Conservation (phyloP, 2,329 filamentous ascomycete genomes). For the Fusarium caatingaense region DNA sequence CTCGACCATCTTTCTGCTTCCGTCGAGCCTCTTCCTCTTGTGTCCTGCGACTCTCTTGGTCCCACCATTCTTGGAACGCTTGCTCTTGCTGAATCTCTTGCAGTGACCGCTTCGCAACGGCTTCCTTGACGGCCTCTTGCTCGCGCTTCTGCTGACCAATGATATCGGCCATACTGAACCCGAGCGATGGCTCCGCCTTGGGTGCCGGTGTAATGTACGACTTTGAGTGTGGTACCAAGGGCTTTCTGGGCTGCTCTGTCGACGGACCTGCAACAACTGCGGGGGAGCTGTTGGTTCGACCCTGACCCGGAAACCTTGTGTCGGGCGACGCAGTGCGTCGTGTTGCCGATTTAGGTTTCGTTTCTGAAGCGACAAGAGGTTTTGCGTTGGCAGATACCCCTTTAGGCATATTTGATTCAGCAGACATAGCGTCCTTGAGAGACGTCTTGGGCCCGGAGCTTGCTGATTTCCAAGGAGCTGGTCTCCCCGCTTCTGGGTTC, state of each 20-base stretch:
- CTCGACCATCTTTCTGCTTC: constrained; percentile 51
- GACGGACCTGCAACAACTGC: constrained; percentile 44
- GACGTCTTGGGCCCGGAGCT: constrained; percentile 60
- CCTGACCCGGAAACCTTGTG: constrained; percentile 71
- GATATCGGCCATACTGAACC: constrained; percentile 87
- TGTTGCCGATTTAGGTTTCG: constrained; percentile 53
- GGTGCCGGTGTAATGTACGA: constrained; percentile 68
- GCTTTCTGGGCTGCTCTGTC: constrained; percentile 51
- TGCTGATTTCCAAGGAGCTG: constrained; percentile 75
- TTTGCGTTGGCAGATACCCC: constrained; percentile 52
- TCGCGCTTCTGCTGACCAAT: constrained; percentile 87
- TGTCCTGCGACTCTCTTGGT: constrained; percentile 80
- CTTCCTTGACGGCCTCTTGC: constrained; percentile 84
- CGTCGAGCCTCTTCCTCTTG: constrained; percentile 69
- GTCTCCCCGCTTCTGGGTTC: constrained; percentile 49
- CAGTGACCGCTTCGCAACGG: constrained; percentile 86
- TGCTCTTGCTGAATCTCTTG: constrained; percentile 98
- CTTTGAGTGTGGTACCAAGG: constrained; percentile 69
- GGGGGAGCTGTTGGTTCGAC: constrained; percentile 53
- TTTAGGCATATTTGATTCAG: constrained; percentile 45
- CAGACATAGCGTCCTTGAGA: constrained; percentile 60
- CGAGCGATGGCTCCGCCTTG: constrained; percentile 71
- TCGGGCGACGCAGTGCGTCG: constrained; percentile 69
- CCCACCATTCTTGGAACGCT: constrained; percentile 97
- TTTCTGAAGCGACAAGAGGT: constrained; percentile 58